phyloP scores from a whole-genome alignment of 2,329 filamentous ascomycete species.

The Arthrobotrys entomopaga region DNA sequence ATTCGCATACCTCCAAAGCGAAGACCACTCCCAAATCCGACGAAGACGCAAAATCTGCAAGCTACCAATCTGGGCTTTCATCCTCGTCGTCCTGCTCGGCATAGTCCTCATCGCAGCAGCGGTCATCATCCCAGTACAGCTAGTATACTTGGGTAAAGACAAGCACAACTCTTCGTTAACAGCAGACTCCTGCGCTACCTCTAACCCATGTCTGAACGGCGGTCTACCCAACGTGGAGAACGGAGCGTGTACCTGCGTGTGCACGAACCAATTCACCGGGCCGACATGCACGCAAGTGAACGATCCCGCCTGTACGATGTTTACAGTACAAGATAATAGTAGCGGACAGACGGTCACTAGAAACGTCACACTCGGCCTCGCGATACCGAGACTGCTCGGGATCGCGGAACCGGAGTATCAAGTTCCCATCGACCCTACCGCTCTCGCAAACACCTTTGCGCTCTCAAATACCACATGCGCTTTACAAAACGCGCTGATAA shows the following conservation, averaged over 20 bases:
- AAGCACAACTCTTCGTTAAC: conserved; percentile 60
- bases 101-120: conserved; percentile 81
- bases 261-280: conserved; percentile 85
- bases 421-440: conserved; percentile 76
- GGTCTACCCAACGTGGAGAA: conserved; percentile 68
- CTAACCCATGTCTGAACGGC: conserved; percentile 46
- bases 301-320: conserved; percentile 69
- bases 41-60: conserved; percentile 75
- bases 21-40: conserved; percentile 61
- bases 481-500: conserved; percentile 86
- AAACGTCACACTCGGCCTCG: conserved; percentile 82
- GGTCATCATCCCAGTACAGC: conserved; percentile 77
- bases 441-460: conserved; percentile 80
- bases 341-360: conserved; percentile 60
- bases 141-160: conserved; percentile 69
- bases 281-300: conserved; percentile 67
- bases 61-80: conserved; percentile 80
- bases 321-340: conserved; percentile 62
- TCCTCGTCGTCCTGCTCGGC: conserved; percentile 72
- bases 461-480: conserved; percentile 79
- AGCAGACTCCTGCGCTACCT: conserved; percentile 57
- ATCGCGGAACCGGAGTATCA: conserved; percentile 75
- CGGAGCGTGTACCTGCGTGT: conserved; percentile 84
- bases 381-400: conserved; percentile 78
- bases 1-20: conserved; percentile 62